Base-by-base conservation (phyloP, 169 alveolate species). In the Plasmodium vinckei region DNA sequence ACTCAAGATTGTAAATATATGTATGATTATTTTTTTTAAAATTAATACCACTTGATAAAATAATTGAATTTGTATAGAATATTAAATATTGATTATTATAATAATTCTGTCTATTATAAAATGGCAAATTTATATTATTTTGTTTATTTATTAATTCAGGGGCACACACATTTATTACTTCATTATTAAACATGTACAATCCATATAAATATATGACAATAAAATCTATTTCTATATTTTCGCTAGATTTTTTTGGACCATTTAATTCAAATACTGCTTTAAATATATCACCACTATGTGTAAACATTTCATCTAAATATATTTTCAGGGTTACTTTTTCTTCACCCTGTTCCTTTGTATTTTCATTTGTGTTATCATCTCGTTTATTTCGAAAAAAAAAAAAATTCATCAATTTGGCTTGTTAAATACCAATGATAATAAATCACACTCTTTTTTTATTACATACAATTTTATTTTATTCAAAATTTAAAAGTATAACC, bases 201-300 rank as follows among this genome's bases (percentile, higher is more conserved):
- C 88, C 88, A 53, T 73, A 73, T 23, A 73, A 33, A 47, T 73
- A 73, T 51, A 73, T 10, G 10, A 73, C 88, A 53, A 73, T 19
- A 42, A 61, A 73, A 39, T 73, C 88, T 13, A 73, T 15, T 33
- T 61, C 47, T 5, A 73, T 39, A 47, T 73, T 73, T 42, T 73
- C 73, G 10, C 51, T 51, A 19, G 60, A 19, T 39, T 73, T 73
- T 23, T 15, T 27, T 0, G 88, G 88, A 3, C 88, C 88, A 3
- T 25, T 65, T 25, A 73, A 46, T 46, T 61, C 56, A 33, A 73
- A 60, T 27, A 67, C 47, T 4, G 75, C 72, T 73, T 54, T 73
- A 10, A 73, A 73, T 12, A 61, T 63, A 33, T 73, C 88, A 46
- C 88, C 88, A 39, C 88, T 73, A 39, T 44, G 65, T 7, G 68